These are phyloP conservation scores for Suhomyces bokatorum DNA, from an alignment of 1,139 yeast species.

Conservation along the genomic window DNA sequence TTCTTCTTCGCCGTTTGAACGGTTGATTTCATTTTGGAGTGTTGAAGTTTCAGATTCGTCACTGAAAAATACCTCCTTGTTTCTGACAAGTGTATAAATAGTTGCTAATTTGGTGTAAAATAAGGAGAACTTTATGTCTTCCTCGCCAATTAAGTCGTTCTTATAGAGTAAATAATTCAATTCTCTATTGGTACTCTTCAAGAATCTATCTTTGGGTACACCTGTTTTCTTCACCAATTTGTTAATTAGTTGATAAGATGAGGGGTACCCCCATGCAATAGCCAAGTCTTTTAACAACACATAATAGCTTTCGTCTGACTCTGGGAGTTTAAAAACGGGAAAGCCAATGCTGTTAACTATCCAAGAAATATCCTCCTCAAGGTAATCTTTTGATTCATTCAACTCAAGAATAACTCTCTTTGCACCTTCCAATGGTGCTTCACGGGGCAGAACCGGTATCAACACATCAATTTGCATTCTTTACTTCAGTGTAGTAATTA, in stretches of 20 bases:
- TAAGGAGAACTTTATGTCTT: constrained; percentile 22
- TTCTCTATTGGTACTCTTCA: constrained; percentile 19
- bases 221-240: constrained; percentile 27
- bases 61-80: constrained; percentile 21
- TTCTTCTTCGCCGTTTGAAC: constrained; percentile 3
- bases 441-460: constrained; percentile 7
- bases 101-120: constrained; percentile 32
- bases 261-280: constrained; percentile 41
- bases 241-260: constrained; percentile 43
- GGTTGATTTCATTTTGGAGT: not conserved
- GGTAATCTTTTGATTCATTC: not conserved
- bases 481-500: not conserved
- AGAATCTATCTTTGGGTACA: constrained; percentile 23
- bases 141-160: constrained; percentile 21
- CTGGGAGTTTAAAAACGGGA: constrained; percentile 7
- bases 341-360: constrained; percentile 8
- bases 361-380: constrained; percentile 8
- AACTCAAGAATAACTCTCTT: constrained; percentile 5
- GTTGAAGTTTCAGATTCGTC: constrained; percentile 4
- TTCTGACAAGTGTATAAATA: constrained; percentile 21
- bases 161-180: constrained; percentile 28
- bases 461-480: constrained; percentile 5
- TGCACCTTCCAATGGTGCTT: not conserved
- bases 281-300: constrained; percentile 38
- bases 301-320: constrained; percentile 14